Evolutionary conservation across 331 rosid species (phyloP).

Genomic region (Prunus yedoensis): DNA sequence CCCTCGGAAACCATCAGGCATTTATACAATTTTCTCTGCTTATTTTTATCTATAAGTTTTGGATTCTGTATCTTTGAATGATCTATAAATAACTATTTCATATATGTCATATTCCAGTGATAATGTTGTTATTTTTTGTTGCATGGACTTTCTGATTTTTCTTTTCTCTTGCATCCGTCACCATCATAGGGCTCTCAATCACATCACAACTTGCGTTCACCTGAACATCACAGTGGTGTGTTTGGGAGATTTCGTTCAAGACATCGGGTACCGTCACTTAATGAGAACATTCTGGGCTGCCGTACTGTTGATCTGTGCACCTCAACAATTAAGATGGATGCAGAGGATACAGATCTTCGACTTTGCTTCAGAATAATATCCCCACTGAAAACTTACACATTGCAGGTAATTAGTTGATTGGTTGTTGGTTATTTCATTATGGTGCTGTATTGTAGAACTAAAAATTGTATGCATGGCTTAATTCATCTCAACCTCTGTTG

Average conservation of each 20-base stretch:
- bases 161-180: conserved; percentile 16
- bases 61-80: neutral
- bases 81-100: neutral
- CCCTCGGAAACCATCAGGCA: neutral
- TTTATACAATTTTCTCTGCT: neutral
- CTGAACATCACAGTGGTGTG: conserved; percentile 76
- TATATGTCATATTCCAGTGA: neutral
- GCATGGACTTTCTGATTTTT: conserved; percentile 24
- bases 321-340: too few relatives aligned
- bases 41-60: neutral
- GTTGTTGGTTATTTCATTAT: too few relatives aligned
- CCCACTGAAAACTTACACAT: too few relatives aligned
- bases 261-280: conserved; percentile 56
- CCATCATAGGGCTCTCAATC: conserved; percentile 62
- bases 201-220: conserved; percentile 54
- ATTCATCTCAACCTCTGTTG: too few relatives aligned
- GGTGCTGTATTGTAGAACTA: too few relatives aligned
- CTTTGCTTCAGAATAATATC: too few relatives aligned
- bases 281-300: conserved; percentile 72
- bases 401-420: too few relatives aligned
- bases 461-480: too few relatives aligned
- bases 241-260: conserved; percentile 89
- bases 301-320: conserved; percentile 70
- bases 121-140: neutral
- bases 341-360: too few relatives aligned